phyloP scores from a whole-genome alignment of 2,329 filamentous ascomycete species.

The Cercospora canescens region DNA sequence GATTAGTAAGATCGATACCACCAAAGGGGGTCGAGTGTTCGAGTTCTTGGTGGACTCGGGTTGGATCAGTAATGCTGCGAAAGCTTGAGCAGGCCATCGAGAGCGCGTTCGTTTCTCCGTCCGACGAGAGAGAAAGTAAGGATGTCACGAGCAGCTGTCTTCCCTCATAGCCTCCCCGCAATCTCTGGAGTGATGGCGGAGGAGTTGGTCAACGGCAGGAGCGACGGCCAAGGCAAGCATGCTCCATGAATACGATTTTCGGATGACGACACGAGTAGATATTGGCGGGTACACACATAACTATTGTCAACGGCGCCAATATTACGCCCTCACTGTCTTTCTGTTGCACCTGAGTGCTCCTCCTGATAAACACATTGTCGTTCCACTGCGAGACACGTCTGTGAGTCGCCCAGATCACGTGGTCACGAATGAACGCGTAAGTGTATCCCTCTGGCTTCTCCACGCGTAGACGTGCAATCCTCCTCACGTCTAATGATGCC shows the following conservation, averaged over 20 bases:
- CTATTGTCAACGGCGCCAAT: background rate
- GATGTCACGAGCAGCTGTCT: background rate
- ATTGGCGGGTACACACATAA: background rate
- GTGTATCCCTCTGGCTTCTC: too few relatives aligned
- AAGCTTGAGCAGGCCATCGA: slow-evolving; percentile 40
- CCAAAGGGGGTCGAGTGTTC: slow-evolving; percentile 83
- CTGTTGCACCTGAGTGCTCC: background rate
- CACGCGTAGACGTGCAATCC: background rate
- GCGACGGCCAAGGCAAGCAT: background rate
- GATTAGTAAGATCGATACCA: slow-evolving; percentile 78
- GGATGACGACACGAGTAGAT: background rate
- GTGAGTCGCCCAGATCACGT: too few relatives aligned
- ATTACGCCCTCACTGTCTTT: background rate
- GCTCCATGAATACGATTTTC: background rate
- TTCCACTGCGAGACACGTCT: background rate
- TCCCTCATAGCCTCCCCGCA: background rate
- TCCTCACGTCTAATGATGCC: background rate
- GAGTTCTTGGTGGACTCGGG: slow-evolving; percentile 93
- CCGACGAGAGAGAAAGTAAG: background rate
- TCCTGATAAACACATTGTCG: background rate
- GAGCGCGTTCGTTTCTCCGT: background rate
- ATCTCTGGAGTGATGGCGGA: too few relatives aligned
- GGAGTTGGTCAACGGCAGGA: background rate
- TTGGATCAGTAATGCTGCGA: slow-evolving; percentile 69
- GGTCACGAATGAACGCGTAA: too few relatives aligned